Conservation (phyloP, 768 basidiomycete genomes). For the Hygrocybe punicea region DNA sequence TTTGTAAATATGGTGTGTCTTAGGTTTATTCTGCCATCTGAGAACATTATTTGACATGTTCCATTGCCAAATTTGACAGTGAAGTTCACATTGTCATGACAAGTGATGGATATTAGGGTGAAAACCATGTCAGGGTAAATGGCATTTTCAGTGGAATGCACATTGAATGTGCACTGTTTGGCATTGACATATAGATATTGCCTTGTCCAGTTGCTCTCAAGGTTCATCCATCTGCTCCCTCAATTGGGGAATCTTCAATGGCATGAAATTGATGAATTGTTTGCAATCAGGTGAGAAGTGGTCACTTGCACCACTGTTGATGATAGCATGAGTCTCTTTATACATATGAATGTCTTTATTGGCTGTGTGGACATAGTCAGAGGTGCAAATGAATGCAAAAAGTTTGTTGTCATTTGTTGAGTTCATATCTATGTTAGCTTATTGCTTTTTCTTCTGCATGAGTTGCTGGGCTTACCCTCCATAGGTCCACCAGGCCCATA, state of each 20-base stretch:
- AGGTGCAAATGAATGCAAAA: conserved; percentile 2
- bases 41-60: conserved; percentile 12
- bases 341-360: too few species aligned
- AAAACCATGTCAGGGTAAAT: conserved; percentile 28
- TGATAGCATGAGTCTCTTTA: conserved; percentile 2
- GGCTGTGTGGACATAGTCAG: not conserved
- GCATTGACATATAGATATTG: conserved; percentile 24
- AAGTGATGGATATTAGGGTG: conserved; percentile 29
- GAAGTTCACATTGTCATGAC: conserved; percentile 18
- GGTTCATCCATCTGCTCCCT: conserved; percentile 26
- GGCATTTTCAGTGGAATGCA: conserved; percentile 21
- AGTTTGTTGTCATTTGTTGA: not conserved
- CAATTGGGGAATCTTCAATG: conserved; percentile 21
- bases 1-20: conserved; percentile 24
- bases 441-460: too few species aligned
- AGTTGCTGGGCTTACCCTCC: too few species aligned
- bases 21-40: too few species aligned
- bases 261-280: conserved; percentile 26
- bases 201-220: conserved; percentile 29
- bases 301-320: conserved; percentile 33
- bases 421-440: too few species aligned
- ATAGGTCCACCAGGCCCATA: too few species aligned
- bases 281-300: conserved; percentile 33
- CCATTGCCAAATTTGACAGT: conserved; percentile 11
- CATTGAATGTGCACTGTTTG: conserved; percentile 16